Percentiles rank a stretch among this genome's conserved stretches.
Evolutionary conservation across 1,284 basidiomycete genomes (phyloP).

Genomic region (Amylostereum chailletii): DNA sequence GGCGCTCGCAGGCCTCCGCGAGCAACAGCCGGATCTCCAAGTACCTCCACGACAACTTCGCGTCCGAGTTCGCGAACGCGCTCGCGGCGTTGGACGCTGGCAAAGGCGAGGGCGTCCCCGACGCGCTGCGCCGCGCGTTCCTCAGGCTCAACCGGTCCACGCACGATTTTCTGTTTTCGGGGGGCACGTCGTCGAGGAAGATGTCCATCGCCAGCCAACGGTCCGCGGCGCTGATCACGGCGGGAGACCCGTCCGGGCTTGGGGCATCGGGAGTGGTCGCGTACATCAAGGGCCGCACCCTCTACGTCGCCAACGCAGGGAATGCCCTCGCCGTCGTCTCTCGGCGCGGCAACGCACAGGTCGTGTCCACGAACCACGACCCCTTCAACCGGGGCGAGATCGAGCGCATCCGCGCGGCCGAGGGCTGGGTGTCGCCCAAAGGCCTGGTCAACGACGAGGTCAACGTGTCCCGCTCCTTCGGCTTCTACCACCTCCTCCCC

Average conservation of each 20-base stretch:
- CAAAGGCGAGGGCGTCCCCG: constrained; percentile 49
- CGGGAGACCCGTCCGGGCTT: constrained; percentile 35
- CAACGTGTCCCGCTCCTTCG: constrained; percentile 89
- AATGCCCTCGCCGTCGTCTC: constrained; percentile 88
- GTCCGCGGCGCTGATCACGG: constrained; percentile 22
- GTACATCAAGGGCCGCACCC: constrained; percentile 75
- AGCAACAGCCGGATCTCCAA: constrained; percentile 64
- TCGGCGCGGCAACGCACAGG: constrained; percentile 67
- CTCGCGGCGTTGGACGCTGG: constrained; percentile 42
- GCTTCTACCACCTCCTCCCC: constrained; percentile 87
- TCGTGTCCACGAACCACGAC: constrained; percentile 81
- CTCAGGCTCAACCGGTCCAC: constrained; percentile 75
- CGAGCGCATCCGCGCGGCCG: constrained; percentile 80
- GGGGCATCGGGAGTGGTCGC: constrained; percentile 86
- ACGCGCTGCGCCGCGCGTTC: constrained; percentile 83
- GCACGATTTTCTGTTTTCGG: constrained; percentile 53
- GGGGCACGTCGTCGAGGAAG: constrained; percentile 43
- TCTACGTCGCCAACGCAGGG: constrained; percentile 90
- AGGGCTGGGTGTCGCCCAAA: constrained; percentile 95
- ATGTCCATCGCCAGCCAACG: constrained; percentile 56
- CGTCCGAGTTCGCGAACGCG: constrained; percentile 50
- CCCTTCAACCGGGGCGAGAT: constrained; percentile 87
- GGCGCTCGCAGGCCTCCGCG: constrained; percentile 59
- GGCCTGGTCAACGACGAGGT: constrained; percentile 91
- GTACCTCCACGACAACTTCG: constrained; percentile 77